A percentile compares a stretch with the other conserved stretches of the same genome.
Conservation (phyloP, 352 stramenopile species). For the Detonula confervacea region DNA sequence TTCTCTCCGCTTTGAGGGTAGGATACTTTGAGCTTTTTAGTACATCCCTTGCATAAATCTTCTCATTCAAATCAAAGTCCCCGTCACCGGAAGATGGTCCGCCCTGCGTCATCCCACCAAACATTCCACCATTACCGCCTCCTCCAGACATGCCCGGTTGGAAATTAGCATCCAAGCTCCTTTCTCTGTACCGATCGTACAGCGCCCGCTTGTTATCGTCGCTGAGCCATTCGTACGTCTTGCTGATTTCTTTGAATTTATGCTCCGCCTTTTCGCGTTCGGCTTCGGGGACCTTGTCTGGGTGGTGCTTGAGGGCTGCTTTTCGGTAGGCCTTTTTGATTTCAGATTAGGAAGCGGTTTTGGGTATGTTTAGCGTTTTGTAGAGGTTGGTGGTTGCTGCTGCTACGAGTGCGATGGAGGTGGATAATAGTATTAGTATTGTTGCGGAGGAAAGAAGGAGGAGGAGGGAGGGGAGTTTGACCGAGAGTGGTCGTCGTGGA, state of each 20-base stretch:
- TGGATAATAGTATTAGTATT: neutral
- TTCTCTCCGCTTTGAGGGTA: slow-evolving; percentile 45
- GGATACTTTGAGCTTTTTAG: slow-evolving; percentile 79
- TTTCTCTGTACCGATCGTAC: slow-evolving; percentile 82
- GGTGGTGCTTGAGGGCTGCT: slow-evolving; percentile 57
- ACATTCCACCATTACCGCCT: slow-evolving; percentile 33
- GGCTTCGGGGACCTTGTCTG: slow-evolving; percentile 61
- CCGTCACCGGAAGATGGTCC: neutral
- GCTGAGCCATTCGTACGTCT: slow-evolving; percentile 84
- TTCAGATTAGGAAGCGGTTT: slow-evolving; percentile 49
- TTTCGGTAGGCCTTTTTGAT: slow-evolving; percentile 71
- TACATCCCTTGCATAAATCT: slow-evolving; percentile 68
- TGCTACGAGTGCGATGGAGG: neutral
- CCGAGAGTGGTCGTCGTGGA: no score
- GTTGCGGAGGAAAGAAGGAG: neutral
- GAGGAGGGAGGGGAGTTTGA: neutral
- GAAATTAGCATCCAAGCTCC: slow-evolving; percentile 59
- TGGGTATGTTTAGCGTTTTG: slow-evolving; percentile 83
- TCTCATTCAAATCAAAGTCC: slow-evolving; percentile 61
- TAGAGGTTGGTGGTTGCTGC: slow-evolving; percentile 50
- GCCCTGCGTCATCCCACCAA: slow-evolving; percentile 19
- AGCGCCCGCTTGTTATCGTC: slow-evolving; percentile 78
- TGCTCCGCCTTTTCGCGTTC: slow-evolving; percentile 64
- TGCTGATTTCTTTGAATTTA: slow-evolving; percentile 85
- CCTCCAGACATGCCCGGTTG: slow-evolving; percentile 27